Percentiles rank a stretch among this genome's conserved stretches.
Conservation (phyloP, 2,329 filamentous ascomycete species). For the Botrytis squamosa region DNA sequence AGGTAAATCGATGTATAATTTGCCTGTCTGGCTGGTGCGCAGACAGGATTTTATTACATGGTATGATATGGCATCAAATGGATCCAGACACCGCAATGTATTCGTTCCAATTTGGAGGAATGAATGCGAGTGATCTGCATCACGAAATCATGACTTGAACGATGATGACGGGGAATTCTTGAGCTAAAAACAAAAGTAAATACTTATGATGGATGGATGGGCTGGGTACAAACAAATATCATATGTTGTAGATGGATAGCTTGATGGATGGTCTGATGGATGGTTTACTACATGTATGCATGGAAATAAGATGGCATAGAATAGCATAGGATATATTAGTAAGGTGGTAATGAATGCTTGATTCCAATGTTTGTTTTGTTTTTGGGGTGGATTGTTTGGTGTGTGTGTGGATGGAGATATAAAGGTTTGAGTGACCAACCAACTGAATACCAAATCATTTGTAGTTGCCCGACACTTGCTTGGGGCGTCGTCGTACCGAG, state of each 20-base stretch:
- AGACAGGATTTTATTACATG: neutral
- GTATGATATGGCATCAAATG: neutral
- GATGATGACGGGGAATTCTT: neutral
- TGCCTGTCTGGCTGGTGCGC: neutral
- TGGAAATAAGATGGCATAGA: neutral
- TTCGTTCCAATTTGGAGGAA: neutral
- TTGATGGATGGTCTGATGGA: neutral
- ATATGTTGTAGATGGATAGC: neutral
- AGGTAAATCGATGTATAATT: neutral
- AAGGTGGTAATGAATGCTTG: neutral
- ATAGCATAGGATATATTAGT: neutral
- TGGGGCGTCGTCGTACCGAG: neutral
- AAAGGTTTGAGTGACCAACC: no score
- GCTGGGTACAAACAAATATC: neutral
- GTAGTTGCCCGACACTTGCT: neutral
- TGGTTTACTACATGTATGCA: neutral
- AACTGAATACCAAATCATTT: neutral
- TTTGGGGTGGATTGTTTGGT: neutral
- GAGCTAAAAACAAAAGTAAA: neutral
- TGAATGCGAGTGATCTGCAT: neutral
- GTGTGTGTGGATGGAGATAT: no score
- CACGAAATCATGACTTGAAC: neutral
- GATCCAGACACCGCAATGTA: neutral
- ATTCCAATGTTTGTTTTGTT: neutral
- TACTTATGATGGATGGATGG: neutral